Evolutionary conservation across 2,329 filamentous ascomycete genomes (phyloP).

Genomic region (Teratosphaeria pseudoeucalypti): DNA sequence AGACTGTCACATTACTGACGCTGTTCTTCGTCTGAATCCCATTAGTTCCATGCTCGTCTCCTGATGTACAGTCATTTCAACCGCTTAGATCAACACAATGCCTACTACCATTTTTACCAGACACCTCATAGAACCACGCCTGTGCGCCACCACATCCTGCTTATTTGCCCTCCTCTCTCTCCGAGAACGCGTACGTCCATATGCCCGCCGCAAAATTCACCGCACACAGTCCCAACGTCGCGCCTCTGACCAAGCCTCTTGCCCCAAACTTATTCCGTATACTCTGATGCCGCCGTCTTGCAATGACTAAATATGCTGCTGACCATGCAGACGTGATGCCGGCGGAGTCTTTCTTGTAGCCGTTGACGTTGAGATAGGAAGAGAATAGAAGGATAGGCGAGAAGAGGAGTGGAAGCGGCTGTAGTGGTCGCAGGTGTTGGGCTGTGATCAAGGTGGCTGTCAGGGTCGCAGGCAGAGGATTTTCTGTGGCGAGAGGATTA

Average conservation of each 20-base stretch:
- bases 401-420: slow-evolving; percentile 56
- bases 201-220: slow-evolving; percentile 43
- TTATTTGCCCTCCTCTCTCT: slow-evolving; percentile 24
- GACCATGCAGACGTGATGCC: slow-evolving; percentile 56
- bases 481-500: slow-evolving; percentile 43
- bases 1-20: too few relatives aligned
- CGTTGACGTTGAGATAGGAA: slow-evolving; percentile 54
- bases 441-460: slow-evolving; percentile 57
- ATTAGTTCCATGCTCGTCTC: too few relatives aligned
- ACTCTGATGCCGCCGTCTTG: slow-evolving; percentile 44
- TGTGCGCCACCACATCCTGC: background rate
- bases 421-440: slow-evolving; percentile 57
- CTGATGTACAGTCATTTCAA: too few relatives aligned
- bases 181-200: slow-evolving; percentile 42
- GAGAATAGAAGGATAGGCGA: slow-evolving; percentile 56
- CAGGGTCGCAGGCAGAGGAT: slow-evolving; percentile 52
- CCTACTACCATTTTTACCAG: background rate
- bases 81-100: background rate
- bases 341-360: slow-evolving; percentile 52
- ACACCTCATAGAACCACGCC: background rate
- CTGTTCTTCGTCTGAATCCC: too few relatives aligned
- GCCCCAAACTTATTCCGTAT: slow-evolving; percentile 39
- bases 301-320: slow-evolving; percentile 52
- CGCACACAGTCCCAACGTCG: slow-evolving; percentile 41
- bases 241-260: slow-evolving; percentile 42